Base-by-base conservation (phyloP, 179 eudicot genomes). In the Camellia oleifera region DNA sequence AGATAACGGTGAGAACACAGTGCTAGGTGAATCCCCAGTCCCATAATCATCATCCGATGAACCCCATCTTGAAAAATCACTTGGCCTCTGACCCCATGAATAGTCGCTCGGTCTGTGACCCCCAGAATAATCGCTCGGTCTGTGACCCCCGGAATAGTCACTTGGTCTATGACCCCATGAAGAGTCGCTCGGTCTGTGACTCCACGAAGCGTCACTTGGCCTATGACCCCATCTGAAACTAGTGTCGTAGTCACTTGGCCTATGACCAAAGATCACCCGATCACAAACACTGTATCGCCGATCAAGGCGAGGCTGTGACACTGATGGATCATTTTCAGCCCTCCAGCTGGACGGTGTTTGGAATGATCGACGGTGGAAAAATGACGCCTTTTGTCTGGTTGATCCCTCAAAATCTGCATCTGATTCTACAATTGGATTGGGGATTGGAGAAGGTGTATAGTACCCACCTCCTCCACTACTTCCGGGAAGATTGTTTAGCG, bases 371-470 rank as follows among this genome's bases (percentile, higher is more conserved):
- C 98, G 87, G 20, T 84, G 97, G 54, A 94, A 85, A 77, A 92
- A 89, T 0, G 86, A 77, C 0, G 97, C 80, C 26, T 90, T 91
- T 71, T 83, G 89, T 53, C 91, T 84, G 5, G 82, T 81, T 45
- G 98, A 88, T 15, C 97, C 97, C 82, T 96, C 98, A 72, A 92
- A 92, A 84, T 94, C 97, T 0, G 92, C 91, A 77, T 94, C 92
- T 66, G 82, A 86, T 83, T 94, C 99, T 1, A 84, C 95, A 7
- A 96, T 68, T 1, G 99, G 98, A 72, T 92, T 83, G 18, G 96
- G 98, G 83, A 94, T 78, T 0, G 99, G 99, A 13, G 98, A 96
- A 68, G 97, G 97, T 14, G 99, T 92, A 23, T 85, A 88, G 84
- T 85, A 88, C n/a, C 87, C 94, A 78, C 83, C 81, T 14, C 89